Base-by-base conservation (phyloP, 2,329 filamentous ascomycete genomes). In the Arthrobotrys sinensis region DNA sequence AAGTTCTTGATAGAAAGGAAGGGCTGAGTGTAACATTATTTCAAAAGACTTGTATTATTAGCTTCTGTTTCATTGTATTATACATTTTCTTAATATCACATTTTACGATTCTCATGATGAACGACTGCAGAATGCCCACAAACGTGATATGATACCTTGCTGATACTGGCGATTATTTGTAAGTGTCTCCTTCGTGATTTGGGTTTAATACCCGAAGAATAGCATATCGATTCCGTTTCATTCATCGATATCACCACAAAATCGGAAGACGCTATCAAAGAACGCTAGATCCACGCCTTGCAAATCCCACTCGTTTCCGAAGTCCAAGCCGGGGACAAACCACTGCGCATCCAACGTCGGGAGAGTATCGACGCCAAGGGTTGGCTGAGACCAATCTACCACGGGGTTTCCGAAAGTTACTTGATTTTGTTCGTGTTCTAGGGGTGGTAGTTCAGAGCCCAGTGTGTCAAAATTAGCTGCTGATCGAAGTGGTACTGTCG, bases 261-360 rank as follows among this genome's bases (percentile, higher is more conserved):
- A 69, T 28, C 55, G 53, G 21, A 71, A 64, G 12, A 80, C 12
- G 11, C 62, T 82, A 64, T 83, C 81, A 40, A 83, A 83, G 21
- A 84, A 84, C 2, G 83, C 83, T 73, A 82, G 81, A 67, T 84
- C 83, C 4, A 84, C 82, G 14, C 83, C 83, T 72, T 84, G 82
- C 34, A 84, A 83, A 0, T 81, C 80, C 83, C 83, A 84, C 46
- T 84, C 83, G 57, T 84, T 83, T 3, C 66, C 19, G 0, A 40
- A 16, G 7, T 70, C 57, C 40, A 50, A 11, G 14, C 34, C 21
- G 8, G 65, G 57, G 21, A 50, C 52, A 28, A 21, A 45, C 7
- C n/a, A 43, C 36, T 12, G 12, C 24, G 57, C 50, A 12, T 48
- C 32, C 4, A 40, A 7, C 21, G 7, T 0, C 32, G 14, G 32